A percentile compares a stretch with the other conserved stretches of the same genome.
Evolutionary conservation across 306 rosid genomes (phyloP).

Genomic region (Prunus salicina): DNA sequence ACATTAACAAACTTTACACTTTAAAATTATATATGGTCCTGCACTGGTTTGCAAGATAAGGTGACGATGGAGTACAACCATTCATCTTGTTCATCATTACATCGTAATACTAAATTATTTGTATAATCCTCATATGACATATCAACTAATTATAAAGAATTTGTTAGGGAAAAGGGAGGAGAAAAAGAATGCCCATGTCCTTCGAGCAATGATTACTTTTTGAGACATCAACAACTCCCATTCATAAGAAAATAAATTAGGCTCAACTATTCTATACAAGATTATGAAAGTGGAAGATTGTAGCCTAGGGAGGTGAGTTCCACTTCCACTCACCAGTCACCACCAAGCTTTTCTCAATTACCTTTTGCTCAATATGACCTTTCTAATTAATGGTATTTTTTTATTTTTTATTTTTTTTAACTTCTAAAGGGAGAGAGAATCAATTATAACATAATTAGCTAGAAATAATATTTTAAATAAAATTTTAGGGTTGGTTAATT

Average conservation of each 20-base stretch:
- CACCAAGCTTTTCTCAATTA: conserved; percentile 4
- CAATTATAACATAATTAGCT: not conserved
- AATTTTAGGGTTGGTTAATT: no score
- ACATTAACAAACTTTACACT: conserved; percentile 9
- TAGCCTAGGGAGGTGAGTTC: conserved; percentile 18
- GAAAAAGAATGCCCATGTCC: conserved; percentile 7
- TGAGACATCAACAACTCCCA: conserved; percentile 9
- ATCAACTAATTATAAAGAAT: conserved; percentile 11
- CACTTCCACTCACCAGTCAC: conserved; percentile 9
- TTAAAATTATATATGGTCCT: not conserved
- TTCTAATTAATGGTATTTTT: conserved; percentile 12
- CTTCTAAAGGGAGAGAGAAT: not conserved
- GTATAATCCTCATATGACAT: conserved; percentile 8
- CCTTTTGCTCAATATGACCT: conserved; percentile 12
- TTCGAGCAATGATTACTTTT: conserved; percentile 20
- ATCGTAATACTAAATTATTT: not conserved
- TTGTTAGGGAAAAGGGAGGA: not conserved
- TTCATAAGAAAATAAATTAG: not conserved
- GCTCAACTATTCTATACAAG: not conserved
- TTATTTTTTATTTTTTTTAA: no score
- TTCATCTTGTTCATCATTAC: conserved; percentile 23
- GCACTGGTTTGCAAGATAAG: not conserved
- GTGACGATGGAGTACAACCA: conserved; percentile 8
- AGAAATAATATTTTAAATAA: not conserved
- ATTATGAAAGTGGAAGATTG: conserved; percentile 8